Evolutionary conservation across 768 basidiomycete species (phyloP).

Genomic region (Mycena venus): DNA sequence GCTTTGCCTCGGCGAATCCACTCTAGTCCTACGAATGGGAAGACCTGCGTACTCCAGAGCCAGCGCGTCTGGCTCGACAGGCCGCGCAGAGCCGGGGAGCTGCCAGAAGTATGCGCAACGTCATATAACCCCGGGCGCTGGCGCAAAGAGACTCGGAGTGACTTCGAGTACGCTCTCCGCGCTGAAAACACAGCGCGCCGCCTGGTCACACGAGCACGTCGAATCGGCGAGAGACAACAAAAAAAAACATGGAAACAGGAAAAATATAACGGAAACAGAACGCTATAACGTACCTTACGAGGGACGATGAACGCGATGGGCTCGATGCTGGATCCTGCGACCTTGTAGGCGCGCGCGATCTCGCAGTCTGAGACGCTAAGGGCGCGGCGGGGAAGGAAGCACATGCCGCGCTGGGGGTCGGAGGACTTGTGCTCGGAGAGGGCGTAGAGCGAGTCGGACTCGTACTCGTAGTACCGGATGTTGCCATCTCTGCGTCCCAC

Average conservation of each 20-base stretch:
- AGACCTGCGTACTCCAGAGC: too few relatives aligned
- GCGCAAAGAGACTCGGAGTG: too few relatives aligned
- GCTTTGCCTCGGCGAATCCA: too few relatives aligned
- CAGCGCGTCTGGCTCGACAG: too few relatives aligned
- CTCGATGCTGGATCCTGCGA: conserved; percentile 81
- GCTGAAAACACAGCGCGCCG: too few relatives aligned
- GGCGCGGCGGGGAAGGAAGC: conserved; percentile 93
- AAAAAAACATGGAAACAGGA: conserved; percentile 67
- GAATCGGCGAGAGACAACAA: too few relatives aligned
- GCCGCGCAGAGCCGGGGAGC: too few relatives aligned
- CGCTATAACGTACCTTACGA: conserved; percentile 91
- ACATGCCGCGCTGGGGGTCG: conserved; percentile 98
- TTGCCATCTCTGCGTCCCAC: conserved; percentile 87
- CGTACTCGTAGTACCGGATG: conserved; percentile 96
- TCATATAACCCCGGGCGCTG: too few relatives aligned
- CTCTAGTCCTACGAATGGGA: too few relatives aligned
- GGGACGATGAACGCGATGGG: conserved; percentile 97
- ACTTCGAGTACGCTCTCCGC: too few relatives aligned
- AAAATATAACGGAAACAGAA: conserved; percentile 97
- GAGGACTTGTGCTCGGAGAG: conserved; percentile 89
- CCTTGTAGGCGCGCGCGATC: conserved; percentile 95
- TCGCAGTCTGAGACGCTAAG: conserved; percentile 93
- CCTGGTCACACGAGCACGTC: too few relatives aligned
- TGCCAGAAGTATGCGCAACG: too few relatives aligned
- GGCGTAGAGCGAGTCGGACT: conserved; percentile 82